Evolutionary conservation across 148 eudicot species (phyloP).

Genomic region (Chenopodium quinoa): DNA sequence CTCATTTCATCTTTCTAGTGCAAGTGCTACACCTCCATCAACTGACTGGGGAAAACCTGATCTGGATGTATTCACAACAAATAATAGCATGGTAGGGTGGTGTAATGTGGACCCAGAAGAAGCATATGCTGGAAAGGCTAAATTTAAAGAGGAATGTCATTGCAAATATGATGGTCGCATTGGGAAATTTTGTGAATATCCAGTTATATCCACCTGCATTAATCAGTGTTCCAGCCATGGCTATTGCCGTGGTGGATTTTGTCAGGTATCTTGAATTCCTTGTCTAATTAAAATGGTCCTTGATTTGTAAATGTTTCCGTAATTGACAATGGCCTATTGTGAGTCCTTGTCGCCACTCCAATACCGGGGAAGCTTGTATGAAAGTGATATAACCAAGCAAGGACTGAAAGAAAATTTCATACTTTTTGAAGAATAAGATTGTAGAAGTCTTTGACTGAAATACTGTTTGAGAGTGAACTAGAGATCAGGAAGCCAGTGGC

Average conservation of each 20-base stretch:
- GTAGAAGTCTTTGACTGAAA: neutral
- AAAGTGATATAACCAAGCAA: neutral
- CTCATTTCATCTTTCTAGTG: conserved; percentile 20
- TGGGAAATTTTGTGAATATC: conserved; percentile 73
- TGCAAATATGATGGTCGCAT: conserved; percentile 86
- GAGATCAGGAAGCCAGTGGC: neutral
- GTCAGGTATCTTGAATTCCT: conserved; percentile 53
- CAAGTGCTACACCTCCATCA: conserved; percentile 27
- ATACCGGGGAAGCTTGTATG: neutral
- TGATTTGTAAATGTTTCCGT: neutral
- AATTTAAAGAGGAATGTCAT: conserved; percentile 79
- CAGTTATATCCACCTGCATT: conserved; percentile 67
- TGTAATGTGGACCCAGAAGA: conserved; percentile 88
- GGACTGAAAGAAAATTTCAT: too few species aligned
- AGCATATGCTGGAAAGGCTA: conserved; percentile 57
- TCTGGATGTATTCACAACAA: conserved; percentile 62
- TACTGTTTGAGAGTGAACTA: neutral
- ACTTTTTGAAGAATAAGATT: neutral
- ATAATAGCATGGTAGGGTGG: conserved; percentile 73
- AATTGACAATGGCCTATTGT: neutral
- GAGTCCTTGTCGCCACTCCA: neutral
- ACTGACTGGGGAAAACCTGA: conserved; percentile 77
- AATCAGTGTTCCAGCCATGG: conserved; percentile 96
- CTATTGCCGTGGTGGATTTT: conserved; percentile 89
- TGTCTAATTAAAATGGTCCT: neutral